Evolutionary conservation across 805 yeast species (phyloP), one percentile per base, ranked within the genome.

Genomic region (Lipomyces chichibuensis): DNA sequence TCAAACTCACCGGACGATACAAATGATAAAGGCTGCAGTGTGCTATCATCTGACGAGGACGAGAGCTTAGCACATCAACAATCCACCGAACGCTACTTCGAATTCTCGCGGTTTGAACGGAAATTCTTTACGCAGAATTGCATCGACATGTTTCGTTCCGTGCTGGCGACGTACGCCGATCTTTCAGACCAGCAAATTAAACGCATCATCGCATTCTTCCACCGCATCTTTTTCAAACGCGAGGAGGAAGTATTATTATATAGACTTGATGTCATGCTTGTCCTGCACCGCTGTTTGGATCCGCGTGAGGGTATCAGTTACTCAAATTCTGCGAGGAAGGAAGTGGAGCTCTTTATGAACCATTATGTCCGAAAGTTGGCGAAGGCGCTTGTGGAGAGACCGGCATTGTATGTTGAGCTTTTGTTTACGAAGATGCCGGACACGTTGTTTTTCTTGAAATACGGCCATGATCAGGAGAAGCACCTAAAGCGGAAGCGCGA

Each of bases 181-280:
- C 77, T 93, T 46, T 77, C 83, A 0, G 86, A 86, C 63, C 81
- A 79, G 13, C 88, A 87, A 59, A 78, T 94, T 57, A 87, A 87
- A 71, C 82, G 84, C 59, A 87, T 89, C 11, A 75, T 95, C 8
- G 80, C 88, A 0, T 94, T 85, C 74, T 87, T 92, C 74, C 91
- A 90, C 74, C 80, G 90, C 37, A 77, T 91, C 0, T 86, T 92
- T 71, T 87, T 88, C 59, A 82, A 86, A 59, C 83, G 85, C 53
- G 88, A 89, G 65, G 83, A 82, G 60, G 86, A 87, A 54, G 80
- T 87, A 0, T 78, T 84, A 43, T 76, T 90, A 43, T 88, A 83
- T 72, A 80, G 97, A 60, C 75, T 95, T 43, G 97, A 93, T 75
- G 86, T 95, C 74, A 84, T 94, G 83, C 75, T 82, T 17, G 74